These are phyloP conservation scores for Komagataea norvegica DNA, from an alignment of 1,139 yeast species.

Conservation along the genomic window DNA sequence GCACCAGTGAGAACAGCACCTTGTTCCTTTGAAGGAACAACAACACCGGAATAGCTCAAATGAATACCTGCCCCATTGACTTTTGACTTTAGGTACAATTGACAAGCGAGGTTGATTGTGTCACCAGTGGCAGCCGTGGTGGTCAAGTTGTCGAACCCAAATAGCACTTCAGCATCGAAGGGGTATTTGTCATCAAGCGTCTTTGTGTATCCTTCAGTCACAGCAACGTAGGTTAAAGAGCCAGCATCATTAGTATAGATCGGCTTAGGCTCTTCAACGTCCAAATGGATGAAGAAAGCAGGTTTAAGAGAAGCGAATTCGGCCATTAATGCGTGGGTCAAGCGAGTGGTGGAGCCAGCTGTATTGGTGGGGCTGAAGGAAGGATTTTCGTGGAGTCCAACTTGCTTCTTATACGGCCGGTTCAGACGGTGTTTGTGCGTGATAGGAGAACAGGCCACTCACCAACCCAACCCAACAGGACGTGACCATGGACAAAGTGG, in stretches of 20 bases:
- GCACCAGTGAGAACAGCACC: conserved; percentile 35
- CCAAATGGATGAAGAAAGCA: conserved; percentile 32
- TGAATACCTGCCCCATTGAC: conserved; percentile 36
- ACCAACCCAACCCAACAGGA: not conserved
- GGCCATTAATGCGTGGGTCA: conserved; percentile 2
- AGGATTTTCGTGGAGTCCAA: too few relatives aligned
- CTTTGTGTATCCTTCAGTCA: conserved; percentile 33
- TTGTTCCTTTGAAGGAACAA: conserved; percentile 34
- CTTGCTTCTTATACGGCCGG: too few relatives aligned
- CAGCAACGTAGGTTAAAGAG: conserved; percentile 24
- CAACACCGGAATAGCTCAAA: conserved; percentile 43
- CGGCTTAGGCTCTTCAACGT: conserved; percentile 27
- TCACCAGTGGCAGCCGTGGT: conserved; percentile 32
- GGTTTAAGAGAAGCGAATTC: conserved; percentile 28
- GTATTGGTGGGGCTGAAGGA: not conserved
- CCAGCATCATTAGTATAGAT: conserved; percentile 22
- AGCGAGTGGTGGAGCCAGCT: too few relatives aligned
- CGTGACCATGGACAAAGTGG: not conserved
- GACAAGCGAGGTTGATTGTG: conserved; percentile 40
- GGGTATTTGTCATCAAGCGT: conserved; percentile 31
- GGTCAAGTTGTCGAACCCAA: conserved; percentile 47
- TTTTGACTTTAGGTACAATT: conserved; percentile 39
- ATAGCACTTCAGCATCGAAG: conserved; percentile 30
- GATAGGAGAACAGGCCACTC: too few relatives aligned
- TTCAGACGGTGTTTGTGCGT: too few relatives aligned